Percentiles rank a stretch among this genome's conserved stretches.
Evolutionary conservation across 2,329 filamentous ascomycete species (phyloP).

Genomic region (Lasiodiplodia hormozganensis): DNA sequence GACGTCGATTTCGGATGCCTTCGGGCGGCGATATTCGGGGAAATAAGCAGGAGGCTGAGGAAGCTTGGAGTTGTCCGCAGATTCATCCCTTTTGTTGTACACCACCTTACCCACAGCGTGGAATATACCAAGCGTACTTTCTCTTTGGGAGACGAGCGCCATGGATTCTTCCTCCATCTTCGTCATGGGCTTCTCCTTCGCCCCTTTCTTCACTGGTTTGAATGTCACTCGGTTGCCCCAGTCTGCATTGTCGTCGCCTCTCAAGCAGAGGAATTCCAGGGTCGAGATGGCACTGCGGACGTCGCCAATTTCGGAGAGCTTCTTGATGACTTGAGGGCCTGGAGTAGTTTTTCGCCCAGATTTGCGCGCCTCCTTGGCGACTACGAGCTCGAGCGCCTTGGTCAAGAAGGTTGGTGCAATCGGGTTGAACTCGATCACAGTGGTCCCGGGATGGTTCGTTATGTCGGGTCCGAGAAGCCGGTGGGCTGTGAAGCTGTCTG

Average conservation of each 20-base stretch:
- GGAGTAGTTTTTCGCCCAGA: conserved; percentile 79
- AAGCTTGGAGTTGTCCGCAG: conserved; percentile 32
- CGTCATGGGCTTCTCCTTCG: conserved; percentile 69
- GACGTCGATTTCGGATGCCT: conserved; percentile 52
- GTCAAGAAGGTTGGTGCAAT: conserved; percentile 85
- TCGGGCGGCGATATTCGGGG: conserved; percentile 52
- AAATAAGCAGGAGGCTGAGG: conserved; percentile 56
- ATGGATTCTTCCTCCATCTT: conserved; percentile 80
- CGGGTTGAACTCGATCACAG: conserved; percentile 88
- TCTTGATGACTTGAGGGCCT: conserved; percentile 78
- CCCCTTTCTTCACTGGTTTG: conserved; percentile 66
- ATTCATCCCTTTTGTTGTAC: conserved; percentile 82
- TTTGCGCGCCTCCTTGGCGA: conserved; percentile 83
- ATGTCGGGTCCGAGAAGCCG: conserved; percentile 87
- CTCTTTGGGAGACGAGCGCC: conserved; percentile 81
- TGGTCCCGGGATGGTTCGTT: conserved; percentile 77
- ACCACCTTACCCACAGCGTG: conserved; percentile 95
- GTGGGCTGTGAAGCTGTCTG: conserved; percentile 93
- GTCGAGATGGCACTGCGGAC: conserved; percentile 91
- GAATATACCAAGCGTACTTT: conserved; percentile 91
- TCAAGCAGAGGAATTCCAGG: conserved; percentile 88
- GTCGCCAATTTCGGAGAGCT: conserved; percentile 85
- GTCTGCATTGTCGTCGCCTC: conserved; percentile 79
- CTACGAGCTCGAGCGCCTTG: conserved; percentile 81
- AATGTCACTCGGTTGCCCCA: conserved; percentile 80